Percentiles rank a stretch among this genome's conserved stretches.
phyloP scores from a whole-genome alignment of 1,284 basidiomycete genomes.

The Inonotus obliquus region DNA sequence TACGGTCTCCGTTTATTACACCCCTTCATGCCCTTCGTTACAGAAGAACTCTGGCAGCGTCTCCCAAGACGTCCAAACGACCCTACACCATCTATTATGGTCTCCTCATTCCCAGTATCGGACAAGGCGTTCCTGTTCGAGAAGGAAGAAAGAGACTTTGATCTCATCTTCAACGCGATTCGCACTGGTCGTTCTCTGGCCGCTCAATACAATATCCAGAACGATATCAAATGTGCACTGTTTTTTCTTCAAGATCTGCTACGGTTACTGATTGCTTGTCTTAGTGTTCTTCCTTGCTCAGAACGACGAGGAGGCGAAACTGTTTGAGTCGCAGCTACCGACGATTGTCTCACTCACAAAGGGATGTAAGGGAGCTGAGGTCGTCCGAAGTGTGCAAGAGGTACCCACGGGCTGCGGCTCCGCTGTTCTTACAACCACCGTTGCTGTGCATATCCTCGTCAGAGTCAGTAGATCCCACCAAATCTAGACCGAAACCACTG shows the following conservation, averaged over 20 bases:
- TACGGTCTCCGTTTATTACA: conserved; percentile 87
- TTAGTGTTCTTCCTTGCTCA: conserved; percentile 80
- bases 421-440: conserved; percentile 68
- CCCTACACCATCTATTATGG: conserved; percentile 82
- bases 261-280: neutral
- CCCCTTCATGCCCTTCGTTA: conserved; percentile 99
- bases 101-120: conserved; percentile 77
- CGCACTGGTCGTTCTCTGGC: conserved; percentile 82
- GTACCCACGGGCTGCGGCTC: conserved; percentile 90
- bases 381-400: conserved; percentile 47
- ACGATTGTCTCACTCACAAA: conserved; percentile 87
- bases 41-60: conserved; percentile 98
- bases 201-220: conserved; percentile 88
- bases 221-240: conserved; percentile 48
- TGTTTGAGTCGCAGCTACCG: conserved; percentile 68
- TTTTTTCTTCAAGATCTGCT: neutral
- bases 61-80: conserved; percentile 84
- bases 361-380: conserved; percentile 67
- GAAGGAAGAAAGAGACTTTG: conserved; percentile 81
- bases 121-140: conserved; percentile 62
- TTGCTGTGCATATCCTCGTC: conserved; percentile 81
- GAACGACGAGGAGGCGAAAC: conserved; percentile 52
- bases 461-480: conserved; percentile 46
- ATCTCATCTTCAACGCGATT: conserved; percentile 80
- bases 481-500: neutral